Conservation (phyloP, 495 filamentous ascomycete species). For the Penicillium mononematosum region DNA sequence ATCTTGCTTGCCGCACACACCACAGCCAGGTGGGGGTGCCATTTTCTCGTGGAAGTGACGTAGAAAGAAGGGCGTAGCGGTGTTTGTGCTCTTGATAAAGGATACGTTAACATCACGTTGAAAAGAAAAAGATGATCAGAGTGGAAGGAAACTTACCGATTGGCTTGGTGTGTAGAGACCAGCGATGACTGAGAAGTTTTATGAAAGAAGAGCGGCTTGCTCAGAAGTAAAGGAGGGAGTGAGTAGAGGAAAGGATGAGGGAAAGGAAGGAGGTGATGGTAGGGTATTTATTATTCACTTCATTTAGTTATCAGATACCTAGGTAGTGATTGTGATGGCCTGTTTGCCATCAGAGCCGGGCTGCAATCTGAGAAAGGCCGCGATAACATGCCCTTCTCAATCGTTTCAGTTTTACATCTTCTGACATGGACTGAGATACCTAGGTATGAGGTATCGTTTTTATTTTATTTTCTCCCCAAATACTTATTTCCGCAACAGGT, state of each 20-base stretch:
- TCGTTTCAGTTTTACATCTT: no score
- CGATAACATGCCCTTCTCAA: not conserved
- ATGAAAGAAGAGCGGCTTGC: not conserved
- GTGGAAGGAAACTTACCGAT: no score
- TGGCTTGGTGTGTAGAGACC: no score
- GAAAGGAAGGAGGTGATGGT: not conserved
- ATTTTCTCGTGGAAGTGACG: not conserved
- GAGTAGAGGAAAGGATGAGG: not conserved
- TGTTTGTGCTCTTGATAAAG: not conserved
- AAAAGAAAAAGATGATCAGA: no score
- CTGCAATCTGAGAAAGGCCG: not conserved
- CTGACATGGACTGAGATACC: not conserved
- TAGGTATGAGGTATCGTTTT: not conserved
- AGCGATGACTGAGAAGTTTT: no score
- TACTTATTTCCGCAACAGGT: no score
- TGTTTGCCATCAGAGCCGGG: not conserved
- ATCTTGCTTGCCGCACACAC: slow-evolving; percentile 20
- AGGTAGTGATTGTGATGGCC: no score
- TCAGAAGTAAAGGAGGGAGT: not conserved
- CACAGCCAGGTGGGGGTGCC: not conserved
- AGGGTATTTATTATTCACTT: not conserved
- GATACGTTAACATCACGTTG: not conserved
- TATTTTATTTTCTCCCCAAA: not conserved
- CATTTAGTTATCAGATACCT: not conserved
- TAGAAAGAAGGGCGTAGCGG: not conserved